Base-by-base conservation (phyloP, 1,284 basidiomycete genomes). In the Puccinia hordei region DNA sequence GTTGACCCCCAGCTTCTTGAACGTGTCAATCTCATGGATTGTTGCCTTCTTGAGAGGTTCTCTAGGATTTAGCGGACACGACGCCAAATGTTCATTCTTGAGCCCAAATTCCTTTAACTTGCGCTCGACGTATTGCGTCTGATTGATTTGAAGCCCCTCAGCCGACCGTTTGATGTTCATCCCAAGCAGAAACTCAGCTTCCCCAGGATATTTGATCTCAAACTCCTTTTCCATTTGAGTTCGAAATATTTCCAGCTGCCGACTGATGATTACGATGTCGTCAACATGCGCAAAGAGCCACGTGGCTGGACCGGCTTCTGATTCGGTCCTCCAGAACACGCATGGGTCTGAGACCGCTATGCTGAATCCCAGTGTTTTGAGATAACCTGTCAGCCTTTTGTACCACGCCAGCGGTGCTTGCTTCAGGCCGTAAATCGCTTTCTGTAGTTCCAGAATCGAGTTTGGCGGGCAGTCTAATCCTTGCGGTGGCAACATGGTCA, bases 11-110 rank as follows among this genome's bases (percentile, higher is more conserved):
- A 33, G 22, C 17, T 10, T 8, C 3, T 10, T 30, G n/a, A 63
- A 17, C 8, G 10, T 10, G 9, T 33, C 59, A 27, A n/a, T 22
- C 5, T 55, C 53, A n/a, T 5, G 6, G 4, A 6, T 4, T 4
- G 53, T 6, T 4, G 53, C 53, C 8, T 22, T n/a, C 5, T 4
- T 8, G 6, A 81, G 86, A 96, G 81, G 95, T 96, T 92, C 93
- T 91, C 83, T 85, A 83, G 84, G 82, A 82, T 65, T 77, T 13
- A 63, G 22, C 4, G 59, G 59, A 24, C 59, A 63, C 5, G 30
- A 63, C 6, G 59, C 2, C 5, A 6, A 3, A 9, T 4, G n/a
- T 8, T 13, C 10, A 6, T n/a, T 13, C 3, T 10, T 17, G 15
- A 63, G 2, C 6, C 30, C 30, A 24, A 27, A 63, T 63, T 63